Base-by-base conservation (phyloP, 768 basidiomycete species). In the Lentinula aciculospora region DNA sequence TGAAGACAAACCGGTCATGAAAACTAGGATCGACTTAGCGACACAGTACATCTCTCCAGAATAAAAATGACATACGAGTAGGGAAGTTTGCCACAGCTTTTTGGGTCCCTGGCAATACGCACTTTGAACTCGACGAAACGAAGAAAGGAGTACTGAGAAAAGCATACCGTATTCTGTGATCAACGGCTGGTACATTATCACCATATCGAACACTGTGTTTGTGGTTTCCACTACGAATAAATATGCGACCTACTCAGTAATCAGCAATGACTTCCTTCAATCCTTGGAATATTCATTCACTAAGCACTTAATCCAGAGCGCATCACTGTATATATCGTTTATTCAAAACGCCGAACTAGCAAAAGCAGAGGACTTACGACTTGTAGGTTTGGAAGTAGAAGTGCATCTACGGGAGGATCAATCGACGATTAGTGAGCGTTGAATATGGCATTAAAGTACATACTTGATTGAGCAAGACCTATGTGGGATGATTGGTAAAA, bases 171-270 rank as follows among this genome's bases (percentile, higher is more conserved):
- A 80, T 58, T 76, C 64, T 29, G 67, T 49, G 23, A 81, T 76
- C 1, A 81, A 68, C 0, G 78, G 77, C 58, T 81, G 72, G 50
- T 74, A 81, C 64, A 80, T 72, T 64, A 79, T 73, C 5, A 68
- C 71, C 53, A 80, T 75, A 61, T 76, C 73, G 59, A 72, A 74
- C 4, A 63, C 76, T 2, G 78, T 77, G 57, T 79, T 79, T 1
- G 73, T 54, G 0, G 76, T 73, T 57, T 79, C 78, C 17, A 74
- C 59, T 15, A 74, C 37, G 60, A 81, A 78, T 4, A 80, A 63
- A 58, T 74, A 76, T 21, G 73, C 57, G 3, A 79, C 74, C 76
- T 79, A 59, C 19, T 3, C 12, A 17, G 2, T 32, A 37, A 45
- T 40, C 13, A 44, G 39, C 39, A 21, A 23, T 9, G 9, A 23